Percentiles rank a stretch among this genome's conserved stretches.
Evolutionary conservation across 1,284 basidiomycete species (phyloP).

Genomic region (Ceratobasidium sp.): DNA sequence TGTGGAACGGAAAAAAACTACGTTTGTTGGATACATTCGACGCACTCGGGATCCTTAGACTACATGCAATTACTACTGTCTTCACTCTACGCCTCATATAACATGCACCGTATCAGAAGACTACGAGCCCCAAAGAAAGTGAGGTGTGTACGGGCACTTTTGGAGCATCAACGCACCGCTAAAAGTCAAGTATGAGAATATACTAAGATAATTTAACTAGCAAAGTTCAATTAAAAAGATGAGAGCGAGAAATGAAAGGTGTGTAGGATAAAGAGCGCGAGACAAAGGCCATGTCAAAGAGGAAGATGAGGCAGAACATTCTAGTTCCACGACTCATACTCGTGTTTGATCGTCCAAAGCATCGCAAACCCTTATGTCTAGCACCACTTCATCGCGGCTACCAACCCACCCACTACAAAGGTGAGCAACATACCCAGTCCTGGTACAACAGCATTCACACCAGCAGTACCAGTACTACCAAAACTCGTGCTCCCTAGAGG

Average conservation of each 20-base stretch:
- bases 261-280: background rate
- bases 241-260: background rate
- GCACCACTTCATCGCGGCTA: background rate
- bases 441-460: background rate
- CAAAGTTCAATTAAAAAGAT: constrained; percentile 12
- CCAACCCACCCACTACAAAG: background rate
- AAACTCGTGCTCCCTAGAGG: constrained; percentile 37
- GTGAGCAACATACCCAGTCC: constrained; percentile 17
- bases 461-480: constrained; percentile 14
- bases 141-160: constrained; percentile 9
- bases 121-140: too few species aligned
- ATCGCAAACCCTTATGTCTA: constrained; percentile 2
- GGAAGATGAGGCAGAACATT: background rate
- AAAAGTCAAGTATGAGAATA: too few species aligned
- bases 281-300: background rate
- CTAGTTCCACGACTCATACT: constrained; percentile 6
- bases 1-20: too few species aligned
- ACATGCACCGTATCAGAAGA: too few species aligned
- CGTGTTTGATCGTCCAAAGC: constrained; percentile 14
- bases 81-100: too few species aligned
- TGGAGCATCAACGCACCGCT: background rate
- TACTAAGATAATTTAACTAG: background rate
- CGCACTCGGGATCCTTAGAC: too few species aligned
- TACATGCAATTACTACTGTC: too few species aligned
- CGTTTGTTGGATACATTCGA: too few species aligned